phyloP scores from a whole-genome alignment of 345 rosid genomes.

The Brassica nigra region DNA sequence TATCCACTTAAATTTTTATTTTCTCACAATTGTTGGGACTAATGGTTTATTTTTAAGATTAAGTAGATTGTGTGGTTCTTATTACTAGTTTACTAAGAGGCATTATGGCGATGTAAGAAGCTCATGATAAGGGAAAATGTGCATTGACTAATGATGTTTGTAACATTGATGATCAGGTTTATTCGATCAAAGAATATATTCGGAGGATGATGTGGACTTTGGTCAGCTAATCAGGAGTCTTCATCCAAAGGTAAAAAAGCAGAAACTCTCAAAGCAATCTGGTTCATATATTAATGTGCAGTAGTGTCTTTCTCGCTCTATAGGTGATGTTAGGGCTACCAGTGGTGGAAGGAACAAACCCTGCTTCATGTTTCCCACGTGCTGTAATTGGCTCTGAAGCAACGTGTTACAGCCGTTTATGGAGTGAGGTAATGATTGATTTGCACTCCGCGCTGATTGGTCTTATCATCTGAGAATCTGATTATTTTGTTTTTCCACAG shows the following conservation, averaged over 20 bases:
- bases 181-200: slow-evolving; percentile 88
- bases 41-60: neutral
- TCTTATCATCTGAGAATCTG: neutral
- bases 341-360: slow-evolving; percentile 82
- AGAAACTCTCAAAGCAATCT: slow-evolving; percentile 13
- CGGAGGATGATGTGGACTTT: slow-evolving; percentile 76
- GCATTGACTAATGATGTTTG: neutral
- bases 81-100: neutral
- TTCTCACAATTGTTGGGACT: neutral
- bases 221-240: slow-evolving; percentile 80
- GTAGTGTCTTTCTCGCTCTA: slow-evolving; percentile 2
- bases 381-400: slow-evolving; percentile 94
- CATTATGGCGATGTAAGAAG: neutral
- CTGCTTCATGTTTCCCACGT: slow-evolving; percentile 91
- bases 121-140: slow-evolving; percentile 2
- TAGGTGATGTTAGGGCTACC: slow-evolving; percentile 97
- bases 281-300: neutral
- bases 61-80: slow-evolving; percentile 12
- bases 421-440: slow-evolving; percentile 63
- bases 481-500: slow-evolving; percentile 39
- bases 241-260: slow-evolving; percentile 70
- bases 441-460: neutral
- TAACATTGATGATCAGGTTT: slow-evolving; percentile 52
- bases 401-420: slow-evolving; percentile 81
- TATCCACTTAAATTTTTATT: neutral